Percentiles rank a stretch among this genome's conserved stretches.
Conservation (phyloP, 352 stramenopile genomes). For the Globisporangium splendens region DNA sequence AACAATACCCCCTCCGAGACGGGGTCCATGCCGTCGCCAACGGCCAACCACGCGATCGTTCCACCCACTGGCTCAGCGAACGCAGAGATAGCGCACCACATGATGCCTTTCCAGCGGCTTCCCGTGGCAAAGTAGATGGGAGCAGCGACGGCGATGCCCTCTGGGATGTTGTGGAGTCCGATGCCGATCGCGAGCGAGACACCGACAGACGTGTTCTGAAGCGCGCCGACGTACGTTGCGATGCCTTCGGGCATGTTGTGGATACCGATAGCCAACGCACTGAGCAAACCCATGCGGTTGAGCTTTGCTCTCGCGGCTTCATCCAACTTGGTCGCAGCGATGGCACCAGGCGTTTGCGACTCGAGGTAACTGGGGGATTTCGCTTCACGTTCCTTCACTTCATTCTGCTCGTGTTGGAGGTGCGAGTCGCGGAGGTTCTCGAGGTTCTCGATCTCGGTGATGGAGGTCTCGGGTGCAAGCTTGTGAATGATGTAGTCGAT, state of each 20-base stretch:
- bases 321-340: too few relatives aligned
- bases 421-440: too few relatives aligned
- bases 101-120: constrained; percentile 92
- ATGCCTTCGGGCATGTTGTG: constrained; percentile 97
- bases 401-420: too few relatives aligned
- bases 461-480: not conserved
- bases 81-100: constrained; percentile 89
- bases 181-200: constrained; percentile 92
- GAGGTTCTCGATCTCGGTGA: too few relatives aligned
- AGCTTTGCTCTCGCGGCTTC: too few relatives aligned
- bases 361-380: too few relatives aligned
- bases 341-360: too few relatives aligned
- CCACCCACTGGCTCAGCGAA: constrained; percentile 91
- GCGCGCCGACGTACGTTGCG: constrained; percentile 89
- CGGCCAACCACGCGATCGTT: constrained; percentile 82
- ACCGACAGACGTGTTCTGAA: constrained; percentile 89
- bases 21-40: constrained; percentile 72
- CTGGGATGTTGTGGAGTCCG: constrained; percentile 96
- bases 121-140: constrained; percentile 97
- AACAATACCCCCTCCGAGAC: constrained; percentile 87
- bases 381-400: too few relatives aligned
- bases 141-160: constrained; percentile 93
- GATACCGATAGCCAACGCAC: constrained; percentile 90
- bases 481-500: constrained; percentile 42
- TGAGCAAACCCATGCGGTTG: constrained; percentile 82